These are phyloP conservation scores for Balansia obtecta DNA, from an alignment of 2,329 filamentous ascomycete genomes.

Conservation along the genomic window DNA sequence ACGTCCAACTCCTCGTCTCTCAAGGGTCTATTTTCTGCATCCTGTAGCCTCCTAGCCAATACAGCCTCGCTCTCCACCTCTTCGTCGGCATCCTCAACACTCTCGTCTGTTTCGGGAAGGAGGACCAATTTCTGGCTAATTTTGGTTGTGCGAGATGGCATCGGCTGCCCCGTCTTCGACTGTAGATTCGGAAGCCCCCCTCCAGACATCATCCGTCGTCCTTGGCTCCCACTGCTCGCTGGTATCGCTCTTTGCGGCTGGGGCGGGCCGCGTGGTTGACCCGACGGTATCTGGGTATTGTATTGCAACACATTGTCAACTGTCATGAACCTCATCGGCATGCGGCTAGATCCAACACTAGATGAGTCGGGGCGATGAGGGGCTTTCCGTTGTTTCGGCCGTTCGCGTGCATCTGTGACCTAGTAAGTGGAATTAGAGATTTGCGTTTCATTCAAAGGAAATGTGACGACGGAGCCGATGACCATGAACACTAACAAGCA, in stretches of 20 bases:
- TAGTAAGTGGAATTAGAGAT: constrained; percentile 10
- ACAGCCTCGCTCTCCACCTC: constrained; percentile 36
- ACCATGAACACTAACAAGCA: constrained; percentile 34
- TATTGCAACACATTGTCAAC: constrained; percentile 95
- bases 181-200: constrained; percentile 28
- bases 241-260: constrained; percentile 24
- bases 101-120: constrained; percentile 65
- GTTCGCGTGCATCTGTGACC: constrained; percentile 28
- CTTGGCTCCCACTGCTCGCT: constrained; percentile 7
- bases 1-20: constrained; percentile 56
- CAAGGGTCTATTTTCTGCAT: constrained; percentile 52
- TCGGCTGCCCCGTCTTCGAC: constrained; percentile 38
- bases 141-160: constrained; percentile 83
- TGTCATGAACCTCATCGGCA: constrained; percentile 62
- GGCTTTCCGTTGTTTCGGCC: constrained; percentile 19
- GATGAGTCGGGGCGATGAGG: constrained; percentile 22
- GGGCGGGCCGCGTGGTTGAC: constrained; percentile 68
- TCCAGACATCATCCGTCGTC: constrained; percentile 17
- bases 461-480: background rate
- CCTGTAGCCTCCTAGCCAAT: constrained; percentile 27
- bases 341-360: constrained; percentile 17
- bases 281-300: constrained; percentile 88
- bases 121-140: constrained; percentile 95
- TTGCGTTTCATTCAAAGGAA: background rate
- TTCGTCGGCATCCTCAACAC: constrained; percentile 44